Conservation (phyloP, 2,329 filamentous ascomycete species). For the Colletotrichum eleusines region DNA sequence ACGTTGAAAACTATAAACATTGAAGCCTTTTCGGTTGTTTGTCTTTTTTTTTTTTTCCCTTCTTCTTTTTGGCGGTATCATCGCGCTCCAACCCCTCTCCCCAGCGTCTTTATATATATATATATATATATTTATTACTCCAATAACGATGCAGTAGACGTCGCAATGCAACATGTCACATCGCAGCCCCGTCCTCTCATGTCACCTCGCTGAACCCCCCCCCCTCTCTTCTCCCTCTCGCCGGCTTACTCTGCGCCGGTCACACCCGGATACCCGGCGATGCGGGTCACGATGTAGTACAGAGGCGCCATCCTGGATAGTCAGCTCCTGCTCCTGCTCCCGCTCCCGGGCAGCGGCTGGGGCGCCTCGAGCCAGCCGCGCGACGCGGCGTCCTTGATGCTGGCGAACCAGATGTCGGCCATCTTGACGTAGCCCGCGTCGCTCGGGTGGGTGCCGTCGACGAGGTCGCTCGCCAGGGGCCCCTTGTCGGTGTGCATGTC, state of each 20-base stretch:
- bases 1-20: slow-evolving; percentile 15
- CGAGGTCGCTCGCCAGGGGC: slow-evolving; percentile 49
- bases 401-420: slow-evolving; percentile 53
- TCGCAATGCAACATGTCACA: not conserved
- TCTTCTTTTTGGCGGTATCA: not conserved
- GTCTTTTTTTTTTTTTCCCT: too few relatives aligned
- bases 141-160: slow-evolving; percentile 17
- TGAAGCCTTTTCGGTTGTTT: slow-evolving; percentile 7
- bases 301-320: slow-evolving; percentile 16
- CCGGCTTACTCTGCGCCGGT: not conserved
- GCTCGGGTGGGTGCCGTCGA: slow-evolving; percentile 55
- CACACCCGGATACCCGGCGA: not conserved
- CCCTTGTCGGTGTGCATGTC: slow-evolving; percentile 54
- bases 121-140: not conserved
- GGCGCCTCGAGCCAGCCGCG: slow-evolving; percentile 45
- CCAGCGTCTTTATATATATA: too few relatives aligned
- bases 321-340: slow-evolving; percentile 9
- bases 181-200: not conserved
- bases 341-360: slow-evolving; percentile 23
- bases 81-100: too few relatives aligned
- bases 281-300: slow-evolving; percentile 14
- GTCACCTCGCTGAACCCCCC: too few relatives aligned
- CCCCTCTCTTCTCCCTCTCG: too few relatives aligned
- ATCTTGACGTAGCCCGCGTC: slow-evolving; percentile 57
- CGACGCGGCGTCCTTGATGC: slow-evolving; percentile 47